These are phyloP conservation scores for Volvariella volvacea DNA, from an alignment of 1,284 basidiomycete genomes.

Conservation along the genomic window DNA sequence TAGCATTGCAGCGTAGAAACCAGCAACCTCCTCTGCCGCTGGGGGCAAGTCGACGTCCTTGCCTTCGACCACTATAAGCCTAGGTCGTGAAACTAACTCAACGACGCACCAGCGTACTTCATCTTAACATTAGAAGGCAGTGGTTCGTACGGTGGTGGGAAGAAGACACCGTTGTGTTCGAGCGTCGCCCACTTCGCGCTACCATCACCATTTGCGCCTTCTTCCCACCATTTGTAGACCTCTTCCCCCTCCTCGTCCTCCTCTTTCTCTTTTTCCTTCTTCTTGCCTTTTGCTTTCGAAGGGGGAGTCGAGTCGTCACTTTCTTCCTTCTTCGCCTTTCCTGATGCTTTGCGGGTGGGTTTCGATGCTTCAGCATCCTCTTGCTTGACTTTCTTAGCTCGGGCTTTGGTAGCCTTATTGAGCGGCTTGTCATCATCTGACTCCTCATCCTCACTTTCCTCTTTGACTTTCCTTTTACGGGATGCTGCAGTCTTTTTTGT, in stretches of 20 bases:
- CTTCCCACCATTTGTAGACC: conserved; percentile 82
- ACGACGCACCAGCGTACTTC: conserved; percentile 81
- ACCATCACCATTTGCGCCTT: conserved; percentile 65
- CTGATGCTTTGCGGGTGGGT: conserved; percentile 17
- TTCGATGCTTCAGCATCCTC: conserved; percentile 22
- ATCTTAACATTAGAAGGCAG: conserved; percentile 86
- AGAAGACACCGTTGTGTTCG: conserved; percentile 91
- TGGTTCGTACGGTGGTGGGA: conserved; percentile 91
- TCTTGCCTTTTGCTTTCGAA: conserved; percentile 37
- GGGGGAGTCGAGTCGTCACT: conserved; percentile 28
- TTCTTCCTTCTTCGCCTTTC: conserved; percentile 32
- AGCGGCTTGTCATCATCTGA: conserved; percentile 11
- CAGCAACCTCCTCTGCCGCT: conserved; percentile 94
- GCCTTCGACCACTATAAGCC: conserved; percentile 39
- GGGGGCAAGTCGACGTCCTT: conserved; percentile 74
- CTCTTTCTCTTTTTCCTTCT: conserved; percentile 57
- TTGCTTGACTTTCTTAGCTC: conserved; percentile 15
- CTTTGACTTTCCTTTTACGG: conserved; percentile 14
- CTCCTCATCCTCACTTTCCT: conserved; percentile 5
- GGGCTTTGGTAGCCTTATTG: conserved; percentile 10
- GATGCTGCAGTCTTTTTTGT: conserved; percentile 15
- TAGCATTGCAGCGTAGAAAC: conserved; percentile 91
- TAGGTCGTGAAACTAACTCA: conserved; percentile 10
- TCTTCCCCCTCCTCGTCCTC: conserved; percentile 68
- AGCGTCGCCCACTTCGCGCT: conserved; percentile 89